Percentiles rank a stretch among this genome's conserved stretches.
Conservation (phyloP, 306 rosid genomes). For the Delonix regia region DNA sequence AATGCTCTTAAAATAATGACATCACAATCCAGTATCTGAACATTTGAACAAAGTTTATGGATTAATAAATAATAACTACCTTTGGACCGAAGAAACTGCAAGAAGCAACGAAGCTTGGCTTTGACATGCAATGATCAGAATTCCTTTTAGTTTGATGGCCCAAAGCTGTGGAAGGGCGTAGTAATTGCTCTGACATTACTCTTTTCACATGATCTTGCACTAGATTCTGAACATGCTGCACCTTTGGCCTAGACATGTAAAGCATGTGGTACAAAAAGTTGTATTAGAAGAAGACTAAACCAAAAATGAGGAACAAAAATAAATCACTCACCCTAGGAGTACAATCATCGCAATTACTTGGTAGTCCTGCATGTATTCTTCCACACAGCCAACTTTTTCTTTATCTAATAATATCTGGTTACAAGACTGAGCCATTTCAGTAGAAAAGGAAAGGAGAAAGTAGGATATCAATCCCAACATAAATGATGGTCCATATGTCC, state of each 20-base stretch:
- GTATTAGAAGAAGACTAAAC: conserved; percentile 13
- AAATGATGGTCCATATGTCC: neutral
- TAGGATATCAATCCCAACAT: neutral
- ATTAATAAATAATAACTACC: conserved; percentile 50
- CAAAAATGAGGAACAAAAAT: conserved; percentile 1
- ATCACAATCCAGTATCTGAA: neutral
- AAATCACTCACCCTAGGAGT: conserved; percentile 68
- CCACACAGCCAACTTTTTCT: conserved; percentile 50
- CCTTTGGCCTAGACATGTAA: conserved; percentile 68
- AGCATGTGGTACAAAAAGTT: conserved; percentile 7
- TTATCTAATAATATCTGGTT: conserved; percentile 69
- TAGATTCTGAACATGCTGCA: conserved; percentile 62
- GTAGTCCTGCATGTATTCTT: conserved; percentile 76
- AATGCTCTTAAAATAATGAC: neutral
- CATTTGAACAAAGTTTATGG: neutral
- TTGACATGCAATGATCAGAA: conserved; percentile 45
- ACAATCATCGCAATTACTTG: conserved; percentile 89
- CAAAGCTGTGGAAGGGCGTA: conserved; percentile 49
- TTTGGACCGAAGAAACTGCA: conserved; percentile 83
- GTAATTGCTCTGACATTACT: conserved; percentile 73
- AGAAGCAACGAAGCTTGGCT: conserved; percentile 78
- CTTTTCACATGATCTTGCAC: conserved; percentile 67
- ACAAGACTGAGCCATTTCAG: conserved; percentile 32
- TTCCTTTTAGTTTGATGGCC: conserved; percentile 43
- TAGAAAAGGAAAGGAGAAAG: neutral